A percentile compares a stretch with the other conserved stretches of the same genome.
Evolutionary conservation across 164 flowering plant species (phyloP).

Genomic region (Stephania cephalantha): DNA sequence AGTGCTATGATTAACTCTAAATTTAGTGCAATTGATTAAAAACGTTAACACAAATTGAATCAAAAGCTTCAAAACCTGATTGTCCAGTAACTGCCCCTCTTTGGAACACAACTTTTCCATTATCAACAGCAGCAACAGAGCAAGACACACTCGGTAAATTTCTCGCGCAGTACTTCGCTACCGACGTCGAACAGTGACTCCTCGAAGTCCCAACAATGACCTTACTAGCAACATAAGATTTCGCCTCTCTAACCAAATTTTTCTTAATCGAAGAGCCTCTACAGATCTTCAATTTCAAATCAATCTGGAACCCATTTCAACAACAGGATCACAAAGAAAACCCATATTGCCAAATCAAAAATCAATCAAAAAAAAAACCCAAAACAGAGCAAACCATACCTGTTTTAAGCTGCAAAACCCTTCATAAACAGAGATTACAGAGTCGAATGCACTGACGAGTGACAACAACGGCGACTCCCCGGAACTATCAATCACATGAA

Average conservation of each 20-base stretch:
- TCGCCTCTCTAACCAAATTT: constrained; percentile 63
- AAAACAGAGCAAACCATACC: constrained; percentile 28
- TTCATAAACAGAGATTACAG: constrained; percentile 85
- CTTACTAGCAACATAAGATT: constrained; percentile 41
- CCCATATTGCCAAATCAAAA: neutral
- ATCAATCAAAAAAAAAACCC: neutral
- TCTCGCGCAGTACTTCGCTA: constrained; percentile 80
- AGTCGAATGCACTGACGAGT: constrained; percentile 75
- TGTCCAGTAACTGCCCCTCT: constrained; percentile 24
- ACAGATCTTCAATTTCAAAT: constrained; percentile 85
- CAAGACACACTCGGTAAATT: constrained; percentile 59
- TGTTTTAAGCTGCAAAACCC: constrained; percentile 96
- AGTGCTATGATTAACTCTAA: no score
- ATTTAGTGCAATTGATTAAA: neutral
- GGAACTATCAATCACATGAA: constrained; percentile 57
- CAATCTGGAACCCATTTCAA: constrained; percentile 44
- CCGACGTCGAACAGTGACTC: constrained; percentile 37
- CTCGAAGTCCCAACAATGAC: constrained; percentile 62
- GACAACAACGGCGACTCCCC: constrained; percentile 63
- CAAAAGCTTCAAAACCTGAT: constrained; percentile 24
- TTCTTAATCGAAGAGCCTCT: constrained; percentile 65
- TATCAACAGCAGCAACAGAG: constrained; percentile 58
- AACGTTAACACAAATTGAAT: neutral
- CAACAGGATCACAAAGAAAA: neutral
- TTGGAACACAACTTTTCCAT: constrained; percentile 77